Percentiles rank a stretch among this genome's conserved stretches.
phyloP scores from a whole-genome alignment of 352 stramenopile genomes.

The Phytopythium sindhum region DNA sequence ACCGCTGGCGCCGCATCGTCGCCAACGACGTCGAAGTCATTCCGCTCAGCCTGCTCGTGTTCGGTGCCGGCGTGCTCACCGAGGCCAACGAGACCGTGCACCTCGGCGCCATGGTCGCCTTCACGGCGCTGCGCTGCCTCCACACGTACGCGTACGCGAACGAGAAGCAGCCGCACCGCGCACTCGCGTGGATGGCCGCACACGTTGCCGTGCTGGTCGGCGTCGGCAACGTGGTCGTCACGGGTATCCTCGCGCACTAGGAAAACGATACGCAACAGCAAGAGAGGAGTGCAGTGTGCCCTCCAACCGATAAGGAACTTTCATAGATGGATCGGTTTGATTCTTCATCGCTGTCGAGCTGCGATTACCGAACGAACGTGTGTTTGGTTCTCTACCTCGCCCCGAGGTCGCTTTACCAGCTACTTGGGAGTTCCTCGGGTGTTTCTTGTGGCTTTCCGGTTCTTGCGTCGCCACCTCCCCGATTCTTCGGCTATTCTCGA shows the following conservation, averaged over 20 bases:
- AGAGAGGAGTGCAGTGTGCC: background rate
- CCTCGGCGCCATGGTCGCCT: conserved; percentile 20
- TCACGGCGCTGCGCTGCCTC: conserved; percentile 33
- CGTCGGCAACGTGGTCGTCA: conserved; percentile 27
- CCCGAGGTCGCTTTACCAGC: too few species aligned
- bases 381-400: too few species aligned
- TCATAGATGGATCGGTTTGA: too few species aligned
- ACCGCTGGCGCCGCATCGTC: conserved; percentile 37
- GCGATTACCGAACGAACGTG: too few species aligned
- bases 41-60: conserved; percentile 30
- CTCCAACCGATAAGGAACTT: too few species aligned
- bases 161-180: conserved; percentile 36
- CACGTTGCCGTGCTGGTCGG: conserved; percentile 25
- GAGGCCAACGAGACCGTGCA: conserved; percentile 22
- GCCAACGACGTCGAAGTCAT: conserved; percentile 41
- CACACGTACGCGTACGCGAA: conserved; percentile 50
- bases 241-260: conserved; percentile 10
- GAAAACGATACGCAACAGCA: background rate
- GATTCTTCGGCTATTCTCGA: too few species aligned
- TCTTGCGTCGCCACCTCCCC: too few species aligned
- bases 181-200: conserved; percentile 28
- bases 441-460: too few species aligned
- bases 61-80: conserved; percentile 23
- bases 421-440: too few species aligned
- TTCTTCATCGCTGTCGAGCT: too few species aligned